Evolutionary conservation across 192 early-diverging fungal genomes (phyloP).

Genomic region (Coemansia sp.): DNA sequence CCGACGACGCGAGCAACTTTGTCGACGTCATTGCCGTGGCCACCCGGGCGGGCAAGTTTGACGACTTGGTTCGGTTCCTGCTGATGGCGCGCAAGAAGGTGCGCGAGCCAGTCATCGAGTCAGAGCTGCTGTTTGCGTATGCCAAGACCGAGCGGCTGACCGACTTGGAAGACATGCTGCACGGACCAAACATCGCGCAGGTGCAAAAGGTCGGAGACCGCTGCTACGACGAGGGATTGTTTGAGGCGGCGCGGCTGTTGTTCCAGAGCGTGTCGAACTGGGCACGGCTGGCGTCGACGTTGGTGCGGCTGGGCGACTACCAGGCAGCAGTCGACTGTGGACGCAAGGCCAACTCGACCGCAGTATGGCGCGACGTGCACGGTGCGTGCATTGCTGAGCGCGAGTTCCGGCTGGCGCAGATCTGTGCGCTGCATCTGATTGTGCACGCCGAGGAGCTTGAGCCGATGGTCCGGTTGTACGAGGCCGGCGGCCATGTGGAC

Average conservation of each 20-base stretch:
- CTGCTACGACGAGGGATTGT: conserved; percentile 90
- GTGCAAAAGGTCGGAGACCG: conserved; percentile 91
- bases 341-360: conserved; percentile 96
- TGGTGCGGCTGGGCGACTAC: conserved; percentile 94
- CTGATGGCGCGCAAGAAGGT: conserved; percentile 94
- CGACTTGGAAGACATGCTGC: conserved; percentile 94
- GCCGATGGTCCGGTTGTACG: conserved; percentile 84
- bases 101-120: conserved; percentile 94
- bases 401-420: conserved; percentile 97
- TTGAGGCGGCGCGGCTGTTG: conserved; percentile 89
- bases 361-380: conserved; percentile 99
- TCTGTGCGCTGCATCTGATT: conserved; percentile 94
- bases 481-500: conserved; percentile 83
- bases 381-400: conserved; percentile 90
- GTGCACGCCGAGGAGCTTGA: conserved; percentile 97
- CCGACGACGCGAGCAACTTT: conserved; percentile 87
- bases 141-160: conserved; percentile 90
- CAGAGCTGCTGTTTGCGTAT: conserved; percentile 91
- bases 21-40: conserved; percentile 85
- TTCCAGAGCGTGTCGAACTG: conserved; percentile 98
- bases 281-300: conserved; percentile 92
- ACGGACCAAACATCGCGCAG: conserved; percentile 91
- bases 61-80: conserved; percentile 92
- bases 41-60: conserved; percentile 81
- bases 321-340: conserved; percentile 97